Evolutionary conservation across 768 basidiomycete genomes (phyloP).

Genomic region (Fistulinella prunicolor): DNA sequence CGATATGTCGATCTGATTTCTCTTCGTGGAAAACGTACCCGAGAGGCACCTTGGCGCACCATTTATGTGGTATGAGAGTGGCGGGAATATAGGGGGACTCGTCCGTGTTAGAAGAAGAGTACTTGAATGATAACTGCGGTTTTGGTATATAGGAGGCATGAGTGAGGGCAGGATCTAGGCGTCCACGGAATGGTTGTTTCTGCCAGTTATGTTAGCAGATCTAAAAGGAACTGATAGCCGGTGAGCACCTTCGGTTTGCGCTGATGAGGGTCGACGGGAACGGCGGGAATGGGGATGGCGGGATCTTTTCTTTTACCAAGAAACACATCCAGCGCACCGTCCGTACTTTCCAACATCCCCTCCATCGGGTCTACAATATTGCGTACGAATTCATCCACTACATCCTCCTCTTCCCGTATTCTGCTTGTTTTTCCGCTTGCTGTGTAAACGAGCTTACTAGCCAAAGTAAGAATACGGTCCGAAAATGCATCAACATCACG

Average conservation of each 20-base stretch:
- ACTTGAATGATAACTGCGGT: constrained; percentile 75
- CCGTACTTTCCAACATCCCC: constrained; percentile 78
- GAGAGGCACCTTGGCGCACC: constrained; percentile 81
- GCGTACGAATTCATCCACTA: constrained; percentile 78
- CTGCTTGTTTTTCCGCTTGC: constrained; percentile 37
- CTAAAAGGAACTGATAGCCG: not conserved
- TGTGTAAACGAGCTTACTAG: constrained; percentile 60
- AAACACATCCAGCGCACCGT: constrained; percentile 78
- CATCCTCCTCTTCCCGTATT: constrained; percentile 71
- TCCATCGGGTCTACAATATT: constrained; percentile 85
- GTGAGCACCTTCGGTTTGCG: constrained; percentile 33
- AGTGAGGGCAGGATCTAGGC: constrained; percentile 58
- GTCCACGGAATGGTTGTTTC: constrained; percentile 39
- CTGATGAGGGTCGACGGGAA: constrained; percentile 9
- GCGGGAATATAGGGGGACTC: constrained; percentile 62
- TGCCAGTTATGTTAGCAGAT: constrained; percentile 19
- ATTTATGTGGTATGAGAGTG: constrained; percentile 61
- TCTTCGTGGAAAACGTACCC: constrained; percentile 51
- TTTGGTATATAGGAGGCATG: constrained; percentile 76
- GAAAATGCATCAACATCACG: constrained; percentile 70
- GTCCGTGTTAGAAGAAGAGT: constrained; percentile 55
- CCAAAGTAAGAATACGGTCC: constrained; percentile 58
- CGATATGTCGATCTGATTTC: constrained; percentile 19
- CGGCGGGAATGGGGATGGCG: constrained; percentile 55
- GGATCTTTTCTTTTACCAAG: constrained; percentile 68